Percentiles rank a stretch among this genome's conserved stretches.
phyloP scores from a whole-genome alignment of 805 yeast genomes.

The Yamadazyma tumulicola region DNA sequence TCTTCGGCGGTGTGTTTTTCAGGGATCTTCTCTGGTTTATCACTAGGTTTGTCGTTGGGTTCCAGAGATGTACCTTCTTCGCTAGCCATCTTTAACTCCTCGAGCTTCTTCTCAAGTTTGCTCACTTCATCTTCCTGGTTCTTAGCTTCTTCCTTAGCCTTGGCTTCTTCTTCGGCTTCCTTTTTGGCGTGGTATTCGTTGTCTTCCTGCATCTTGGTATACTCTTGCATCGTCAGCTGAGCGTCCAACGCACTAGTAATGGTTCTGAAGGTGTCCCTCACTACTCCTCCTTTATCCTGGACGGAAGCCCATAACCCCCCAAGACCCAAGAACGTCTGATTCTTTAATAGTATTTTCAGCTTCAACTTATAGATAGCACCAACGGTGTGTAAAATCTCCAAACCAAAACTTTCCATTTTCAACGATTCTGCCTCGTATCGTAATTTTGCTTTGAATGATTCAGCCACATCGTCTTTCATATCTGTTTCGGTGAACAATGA shows the following conservation, averaged over 20 bases:
- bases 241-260: conserved; percentile 76
- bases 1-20: conserved; percentile 52
- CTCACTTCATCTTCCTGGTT: conserved; percentile 17
- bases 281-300: conserved; percentile 70
- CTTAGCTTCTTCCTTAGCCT: conserved; percentile 13
- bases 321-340: conserved; percentile 59
- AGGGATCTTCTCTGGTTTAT: conserved; percentile 22
- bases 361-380: conserved; percentile 68
- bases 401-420: conserved; percentile 82
- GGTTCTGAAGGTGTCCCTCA: conserved; percentile 68
- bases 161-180: conserved; percentile 29
- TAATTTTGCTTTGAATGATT: conserved; percentile 58
- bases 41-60: conserved; percentile 12
- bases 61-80: conserved; percentile 13
- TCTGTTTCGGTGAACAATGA: conserved; percentile 44
- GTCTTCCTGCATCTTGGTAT: conserved; percentile 62
- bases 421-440: conserved; percentile 79
- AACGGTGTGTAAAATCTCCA: conserved; percentile 72
- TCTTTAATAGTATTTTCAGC: conserved; percentile 60
- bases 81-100: conserved; percentile 10
- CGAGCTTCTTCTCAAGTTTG: conserved; percentile 16
- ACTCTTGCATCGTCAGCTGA: conserved; percentile 71
- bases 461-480: conserved; percentile 40
- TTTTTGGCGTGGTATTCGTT: conserved; percentile 40
- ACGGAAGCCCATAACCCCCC: conserved; percentile 69